Evolutionary conservation across 2,329 filamentous ascomycete genomes (phyloP).

Genomic region (Exophiala oligosperma): DNA sequence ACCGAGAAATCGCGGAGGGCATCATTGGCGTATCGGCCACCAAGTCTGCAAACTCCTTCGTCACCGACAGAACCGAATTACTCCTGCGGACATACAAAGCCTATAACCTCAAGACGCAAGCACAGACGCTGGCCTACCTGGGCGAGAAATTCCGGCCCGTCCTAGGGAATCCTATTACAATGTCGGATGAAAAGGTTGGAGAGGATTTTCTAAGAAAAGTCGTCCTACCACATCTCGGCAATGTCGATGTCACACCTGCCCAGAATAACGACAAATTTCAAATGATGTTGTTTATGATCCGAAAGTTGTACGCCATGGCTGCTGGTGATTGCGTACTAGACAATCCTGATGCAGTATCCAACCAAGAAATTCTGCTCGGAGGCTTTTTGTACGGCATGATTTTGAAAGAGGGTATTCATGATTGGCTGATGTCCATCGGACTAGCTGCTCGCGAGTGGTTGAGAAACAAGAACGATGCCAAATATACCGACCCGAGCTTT

Average conservation of each 20-base stretch:
- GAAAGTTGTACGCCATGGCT: slow-evolving; percentile 90
- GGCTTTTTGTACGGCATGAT: slow-evolving; percentile 95
- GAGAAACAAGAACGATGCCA: slow-evolving; percentile 50
- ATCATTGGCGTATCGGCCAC: slow-evolving; percentile 78
- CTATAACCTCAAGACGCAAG: slow-evolving; percentile 79
- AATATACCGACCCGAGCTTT: slow-evolving; percentile 76
- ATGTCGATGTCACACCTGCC: slow-evolving; percentile 75
- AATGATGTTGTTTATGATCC: slow-evolving; percentile 91
- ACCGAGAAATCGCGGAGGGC: slow-evolving; percentile 94
- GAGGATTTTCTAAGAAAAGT: slow-evolving; percentile 88
- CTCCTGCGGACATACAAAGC: slow-evolving; percentile 90
- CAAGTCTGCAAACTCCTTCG: slow-evolving; percentile 82
- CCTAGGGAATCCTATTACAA: slow-evolving; percentile 77
- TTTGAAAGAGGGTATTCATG: slow-evolving; percentile 89
- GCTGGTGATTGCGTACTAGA: slow-evolving; percentile 90
- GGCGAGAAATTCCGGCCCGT: slow-evolving; percentile 90
- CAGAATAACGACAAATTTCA: slow-evolving; percentile 93
- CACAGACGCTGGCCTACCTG: slow-evolving; percentile 80
- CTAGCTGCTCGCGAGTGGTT: slow-evolving; percentile 56
- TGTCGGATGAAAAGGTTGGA: slow-evolving; percentile 85
- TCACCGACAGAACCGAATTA: slow-evolving; percentile 91
- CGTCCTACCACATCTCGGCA: slow-evolving; percentile 88
- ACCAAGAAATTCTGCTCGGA: slow-evolving; percentile 90
- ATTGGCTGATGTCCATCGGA: slow-evolving; percentile 72
- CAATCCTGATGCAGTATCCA: slow-evolving; percentile 94